These are phyloP conservation scores for Lumnitzera littorea DNA, from an alignment of 345 rosid genomes.

Conservation along the genomic window DNA sequence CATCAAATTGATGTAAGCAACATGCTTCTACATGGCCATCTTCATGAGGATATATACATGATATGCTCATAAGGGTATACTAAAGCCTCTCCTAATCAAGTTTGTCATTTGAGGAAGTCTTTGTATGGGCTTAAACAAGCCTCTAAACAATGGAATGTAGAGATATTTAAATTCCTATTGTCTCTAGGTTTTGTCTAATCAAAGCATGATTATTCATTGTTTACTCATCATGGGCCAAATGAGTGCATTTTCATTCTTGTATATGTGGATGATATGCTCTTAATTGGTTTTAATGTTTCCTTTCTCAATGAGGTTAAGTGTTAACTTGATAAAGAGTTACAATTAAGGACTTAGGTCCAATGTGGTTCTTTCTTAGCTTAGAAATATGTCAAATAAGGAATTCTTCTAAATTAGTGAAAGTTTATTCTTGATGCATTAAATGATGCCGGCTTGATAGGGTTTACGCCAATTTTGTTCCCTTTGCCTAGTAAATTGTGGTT, in stretches of 20 bases:
- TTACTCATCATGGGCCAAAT: neutral
- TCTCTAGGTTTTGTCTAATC: neutral
- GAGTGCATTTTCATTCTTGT: neutral
- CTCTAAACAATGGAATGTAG: neutral
- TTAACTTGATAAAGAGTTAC: neutral
- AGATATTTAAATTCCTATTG: neutral
- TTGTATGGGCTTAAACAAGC: neutral
- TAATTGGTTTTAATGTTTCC: neutral
- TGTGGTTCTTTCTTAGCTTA: neutral
- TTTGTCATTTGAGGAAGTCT: neutral
- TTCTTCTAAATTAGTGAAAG: too few species aligned
- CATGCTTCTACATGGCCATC: neutral
- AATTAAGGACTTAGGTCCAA: neutral
- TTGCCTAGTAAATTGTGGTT: too few species aligned
- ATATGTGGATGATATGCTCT: neutral
- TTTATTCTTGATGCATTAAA: too few species aligned
- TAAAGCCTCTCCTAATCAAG: neutral
- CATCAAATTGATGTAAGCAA: neutral
- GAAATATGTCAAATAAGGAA: too few species aligned
- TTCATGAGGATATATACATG: neutral
- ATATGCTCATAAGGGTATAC: neutral
- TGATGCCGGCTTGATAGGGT: too few species aligned
- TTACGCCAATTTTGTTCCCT: too few species aligned
- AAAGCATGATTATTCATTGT: neutral
- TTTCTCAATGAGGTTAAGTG: neutral